Conservation (phyloP, 106 monocot species). For the Platanthera zijinensis region DNA sequence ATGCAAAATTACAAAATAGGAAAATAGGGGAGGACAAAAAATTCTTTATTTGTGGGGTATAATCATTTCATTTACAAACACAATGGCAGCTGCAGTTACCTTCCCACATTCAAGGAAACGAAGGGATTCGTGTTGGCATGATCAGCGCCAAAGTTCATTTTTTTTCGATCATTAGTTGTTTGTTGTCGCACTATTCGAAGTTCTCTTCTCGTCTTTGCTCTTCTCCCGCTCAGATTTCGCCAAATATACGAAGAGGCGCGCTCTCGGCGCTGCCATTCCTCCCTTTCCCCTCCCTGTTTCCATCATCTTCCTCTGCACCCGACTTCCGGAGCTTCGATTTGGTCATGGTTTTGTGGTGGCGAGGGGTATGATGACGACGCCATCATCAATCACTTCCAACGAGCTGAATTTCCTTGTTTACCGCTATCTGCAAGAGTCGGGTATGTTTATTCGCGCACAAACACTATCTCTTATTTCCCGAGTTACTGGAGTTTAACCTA, state of each 20-base stretch:
- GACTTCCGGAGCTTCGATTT: background rate
- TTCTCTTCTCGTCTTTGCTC: background rate
- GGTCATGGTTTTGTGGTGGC: slow-evolving; percentile 1
- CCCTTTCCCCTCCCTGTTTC: background rate
- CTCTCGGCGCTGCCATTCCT: background rate
- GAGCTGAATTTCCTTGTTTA: slow-evolving; percentile 15
- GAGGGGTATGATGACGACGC: slow-evolving; percentile 9
- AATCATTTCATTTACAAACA: too few relatives aligned
- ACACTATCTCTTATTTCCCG: background rate
- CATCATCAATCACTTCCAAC: slow-evolving; percentile 9
- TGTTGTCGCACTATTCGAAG: background rate
- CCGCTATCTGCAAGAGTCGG: slow-evolving; percentile 15
- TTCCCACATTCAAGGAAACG: too few relatives aligned
- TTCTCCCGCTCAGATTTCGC: background rate
- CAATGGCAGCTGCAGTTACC: too few relatives aligned
- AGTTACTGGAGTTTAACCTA: background rate
- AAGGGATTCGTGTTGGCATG: too few relatives aligned
- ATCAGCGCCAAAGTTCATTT: too few relatives aligned
- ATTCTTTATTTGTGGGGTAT: too few relatives aligned
- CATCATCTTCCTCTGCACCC: background rate
- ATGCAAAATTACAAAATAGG: too few relatives aligned
- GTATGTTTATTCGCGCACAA: background rate
- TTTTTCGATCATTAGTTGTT: too few relatives aligned
- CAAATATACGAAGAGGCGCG: background rate
- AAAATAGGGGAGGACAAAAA: too few relatives aligned